Base-by-base conservation (phyloP, 495 filamentous ascomycete genomes). In the Tuber microsphaerosporum region DNA sequence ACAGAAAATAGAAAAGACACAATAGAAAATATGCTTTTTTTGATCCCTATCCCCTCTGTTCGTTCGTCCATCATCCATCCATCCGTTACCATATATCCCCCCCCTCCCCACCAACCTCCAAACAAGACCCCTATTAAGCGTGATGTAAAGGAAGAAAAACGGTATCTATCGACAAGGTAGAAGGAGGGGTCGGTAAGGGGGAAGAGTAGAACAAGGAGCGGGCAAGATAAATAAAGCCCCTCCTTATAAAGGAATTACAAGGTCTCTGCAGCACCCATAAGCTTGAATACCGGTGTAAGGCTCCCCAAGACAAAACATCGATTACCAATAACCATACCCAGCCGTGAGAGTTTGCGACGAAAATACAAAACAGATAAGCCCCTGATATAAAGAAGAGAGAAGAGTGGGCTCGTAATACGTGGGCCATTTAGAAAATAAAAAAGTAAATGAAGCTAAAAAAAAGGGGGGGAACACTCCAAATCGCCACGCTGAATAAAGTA, bases 361-460 rank as follows among this genome's bases (percentile, higher is more conserved):
- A 65, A 44, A n/a, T 22, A 72, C 41, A 46, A 71, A 71, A 37
- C 8, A 65, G 51, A 61, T n/a, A 61, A 65, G 31, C 31, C 56
- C 56, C 26, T 6, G 26, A 16, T 34, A 31, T 65, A 31, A 34
- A 31, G 56, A 65, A 61, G 26, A 65, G 56, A 65, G 10, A 22
- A 65, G 56, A 65, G 26, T 12, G 34, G 26, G 14, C 43, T 37
- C n/a, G 20, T 44, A n/a, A 34, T 44, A 17, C 68, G 16, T 39
- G 42, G 45, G 61, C 31, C n/a, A 73, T 56, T 70, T 31, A 34
- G 42, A n/a, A 39, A 37, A 46, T 39, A 20, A 45, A 70, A 16
- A 76, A 76, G 41, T 14, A 19, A 65, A 77, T 34, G 7, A 70
- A 77, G 73, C 51, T 42, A 34, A 34, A 43, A 70, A n/a, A 37